Conservation (phyloP, 2,329 filamentous ascomycete species). For the Mycosphaerella arachidis region DNA sequence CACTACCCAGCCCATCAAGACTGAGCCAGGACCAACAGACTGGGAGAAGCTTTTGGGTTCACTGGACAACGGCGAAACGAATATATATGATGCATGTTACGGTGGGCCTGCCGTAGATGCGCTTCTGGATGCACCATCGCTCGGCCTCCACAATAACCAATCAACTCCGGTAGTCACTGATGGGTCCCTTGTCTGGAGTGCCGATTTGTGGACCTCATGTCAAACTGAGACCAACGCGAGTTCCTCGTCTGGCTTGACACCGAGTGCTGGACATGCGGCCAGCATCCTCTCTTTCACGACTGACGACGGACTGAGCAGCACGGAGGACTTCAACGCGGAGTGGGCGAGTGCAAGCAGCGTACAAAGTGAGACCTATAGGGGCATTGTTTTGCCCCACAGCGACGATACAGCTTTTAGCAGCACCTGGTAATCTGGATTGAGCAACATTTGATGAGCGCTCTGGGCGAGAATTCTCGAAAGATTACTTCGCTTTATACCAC, state of each 20-base stretch:
- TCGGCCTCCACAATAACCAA: slow-evolving; percentile 30
- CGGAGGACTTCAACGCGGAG: slow-evolving; percentile 21
- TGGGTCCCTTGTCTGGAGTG: slow-evolving; percentile 18
- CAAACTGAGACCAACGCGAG: slow-evolving; percentile 24
- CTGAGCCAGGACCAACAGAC: slow-evolving; percentile 55
- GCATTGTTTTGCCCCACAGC: slow-evolving; percentile 21
- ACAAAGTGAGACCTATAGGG: slow-evolving; percentile 16
- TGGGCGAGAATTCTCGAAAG: background rate
- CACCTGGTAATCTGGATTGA: slow-evolving; percentile 6
- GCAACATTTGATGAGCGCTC: background rate
- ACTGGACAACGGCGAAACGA: slow-evolving; percentile 73
- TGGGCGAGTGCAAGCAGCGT: slow-evolving; percentile 16
- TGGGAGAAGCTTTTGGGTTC: slow-evolving; percentile 80
- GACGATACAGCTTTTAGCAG: slow-evolving; percentile 41
- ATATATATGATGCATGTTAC: slow-evolving; percentile 81
- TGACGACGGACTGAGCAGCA: slow-evolving; percentile 21
- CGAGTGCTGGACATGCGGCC: slow-evolving; percentile 14
- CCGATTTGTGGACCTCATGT: slow-evolving; percentile 31
- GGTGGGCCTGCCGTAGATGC: slow-evolving; percentile 54
- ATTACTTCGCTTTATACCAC: background rate
- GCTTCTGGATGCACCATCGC: slow-evolving; percentile 42
- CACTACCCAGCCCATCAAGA: slow-evolving; percentile 29
- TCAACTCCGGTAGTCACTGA: slow-evolving; percentile 20
- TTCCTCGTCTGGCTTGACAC: slow-evolving; percentile 9
- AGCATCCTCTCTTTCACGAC: slow-evolving; percentile 29